A percentile compares a stretch with the other conserved stretches of the same genome.
These are phyloP conservation scores for Hyaloscypha hepaticicola DNA, from an alignment of 495 filamentous ascomycete genomes.

Conservation along the genomic window DNA sequence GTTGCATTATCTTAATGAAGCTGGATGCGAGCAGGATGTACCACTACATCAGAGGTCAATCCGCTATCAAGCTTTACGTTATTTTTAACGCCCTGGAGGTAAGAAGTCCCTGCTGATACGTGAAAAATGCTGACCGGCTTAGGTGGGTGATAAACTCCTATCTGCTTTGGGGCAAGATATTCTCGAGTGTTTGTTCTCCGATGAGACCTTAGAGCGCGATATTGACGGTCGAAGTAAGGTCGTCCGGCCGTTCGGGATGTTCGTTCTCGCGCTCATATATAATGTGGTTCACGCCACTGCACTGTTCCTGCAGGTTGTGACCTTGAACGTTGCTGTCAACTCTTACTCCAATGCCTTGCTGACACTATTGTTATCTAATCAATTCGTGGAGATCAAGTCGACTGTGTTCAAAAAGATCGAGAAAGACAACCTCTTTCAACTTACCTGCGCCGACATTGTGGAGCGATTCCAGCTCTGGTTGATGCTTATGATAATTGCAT, in stretches of 20 bases:
- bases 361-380: constrained; percentile 88
- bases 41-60: constrained; percentile 93
- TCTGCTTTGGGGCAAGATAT: constrained; percentile 94
- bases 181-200: constrained; percentile 90
- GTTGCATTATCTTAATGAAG: constrained; percentile 81
- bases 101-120: constrained; percentile 30
- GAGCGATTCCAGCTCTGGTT: constrained; percentile 98
- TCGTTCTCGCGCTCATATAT: constrained; percentile 82
- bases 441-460: constrained; percentile 94
- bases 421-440: constrained; percentile 95
- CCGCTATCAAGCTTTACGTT: constrained; percentile 96
- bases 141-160: constrained; percentile 75
- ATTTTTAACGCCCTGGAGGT: constrained; percentile 95
- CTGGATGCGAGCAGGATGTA: constrained; percentile 98
- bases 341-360: constrained; percentile 96
- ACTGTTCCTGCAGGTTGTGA: constrained; percentile 95
- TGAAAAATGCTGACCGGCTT: constrained; percentile 30
- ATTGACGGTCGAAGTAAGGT: constrained; percentile 89
- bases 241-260: constrained; percentile 87
- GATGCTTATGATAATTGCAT: constrained; percentile 92
- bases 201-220: constrained; percentile 85
- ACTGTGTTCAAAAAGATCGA: constrained; percentile 98
- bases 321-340: constrained; percentile 96
- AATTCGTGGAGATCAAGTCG: constrained; percentile 97
- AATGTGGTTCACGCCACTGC: constrained; percentile 82